These are phyloP conservation scores for Chara braunii DNA, from an alignment of 139 green algal genomes.

Conservation along the genomic window DNA sequence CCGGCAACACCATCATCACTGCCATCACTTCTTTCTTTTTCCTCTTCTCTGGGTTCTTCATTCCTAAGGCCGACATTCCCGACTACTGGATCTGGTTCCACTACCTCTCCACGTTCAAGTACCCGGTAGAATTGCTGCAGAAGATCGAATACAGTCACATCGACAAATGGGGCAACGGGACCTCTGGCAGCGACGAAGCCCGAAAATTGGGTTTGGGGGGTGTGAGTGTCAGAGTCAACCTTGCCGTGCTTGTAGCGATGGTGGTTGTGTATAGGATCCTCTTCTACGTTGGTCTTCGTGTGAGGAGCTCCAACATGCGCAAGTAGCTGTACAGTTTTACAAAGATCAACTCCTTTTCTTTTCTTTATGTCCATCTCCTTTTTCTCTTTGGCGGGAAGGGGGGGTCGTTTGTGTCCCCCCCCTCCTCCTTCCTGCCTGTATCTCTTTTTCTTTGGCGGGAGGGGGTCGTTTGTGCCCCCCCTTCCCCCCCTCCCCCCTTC, in stretches of 20 bases:
- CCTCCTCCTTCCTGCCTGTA: too few species aligned
- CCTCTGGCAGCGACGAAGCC: slow-evolving; percentile 6
- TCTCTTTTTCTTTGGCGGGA: too few species aligned
- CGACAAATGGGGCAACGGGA: not conserved
- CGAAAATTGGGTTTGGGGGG: not conserved
- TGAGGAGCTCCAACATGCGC: slow-evolving; percentile 8
- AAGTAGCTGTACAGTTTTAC: too few species aligned
- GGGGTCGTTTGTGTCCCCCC: too few species aligned
- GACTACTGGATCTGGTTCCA: slow-evolving; percentile 46
- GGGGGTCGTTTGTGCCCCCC: too few species aligned
- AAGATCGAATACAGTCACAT: slow-evolving; percentile 30
- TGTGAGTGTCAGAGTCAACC: not conserved
- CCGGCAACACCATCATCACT: slow-evolving; percentile 42
- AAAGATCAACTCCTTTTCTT: too few species aligned
- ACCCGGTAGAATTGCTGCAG: slow-evolving; percentile 30
- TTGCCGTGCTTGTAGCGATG: slow-evolving; percentile 1
- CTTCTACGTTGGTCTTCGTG: slow-evolving; percentile 2
- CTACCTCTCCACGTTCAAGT: slow-evolving; percentile 48
- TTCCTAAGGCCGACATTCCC: slow-evolving; percentile 32
- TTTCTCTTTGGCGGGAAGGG: too few species aligned
- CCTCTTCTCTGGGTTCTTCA: slow-evolving; percentile 44
- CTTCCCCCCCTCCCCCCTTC: too few species aligned
- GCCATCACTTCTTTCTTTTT: slow-evolving; percentile 43
- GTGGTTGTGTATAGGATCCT: not conserved
- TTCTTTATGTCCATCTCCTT: too few species aligned